These are phyloP conservation scores for Coniochaeta hoffmannii DNA, from an alignment of 2,329 filamentous ascomycete species.

Conservation along the genomic window DNA sequence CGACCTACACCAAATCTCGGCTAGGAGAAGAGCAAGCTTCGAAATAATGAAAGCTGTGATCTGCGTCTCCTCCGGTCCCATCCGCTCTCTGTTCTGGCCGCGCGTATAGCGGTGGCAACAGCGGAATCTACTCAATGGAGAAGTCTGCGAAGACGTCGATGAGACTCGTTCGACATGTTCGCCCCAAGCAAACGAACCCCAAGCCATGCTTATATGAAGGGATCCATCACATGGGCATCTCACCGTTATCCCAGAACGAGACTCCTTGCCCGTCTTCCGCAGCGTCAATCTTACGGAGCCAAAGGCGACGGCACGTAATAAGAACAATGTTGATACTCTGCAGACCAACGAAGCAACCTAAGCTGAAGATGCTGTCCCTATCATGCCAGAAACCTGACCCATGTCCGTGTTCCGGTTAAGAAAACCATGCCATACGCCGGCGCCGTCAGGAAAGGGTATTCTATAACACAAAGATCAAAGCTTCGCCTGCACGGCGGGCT, in stretches of 20 bases:
- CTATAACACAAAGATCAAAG: conserved; percentile 10
- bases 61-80: neutral
- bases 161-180: neutral
- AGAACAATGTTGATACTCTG: no score
- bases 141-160: neutral
- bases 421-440: neutral
- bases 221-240: conserved; percentile 7
- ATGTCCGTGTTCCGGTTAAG: neutral
- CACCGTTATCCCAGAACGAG: conserved; percentile 4
- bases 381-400: neutral
- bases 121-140: no score
- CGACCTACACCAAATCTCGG: neutral
- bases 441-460: neutral
- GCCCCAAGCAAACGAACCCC: neutral
- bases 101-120: no score
- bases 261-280: neutral
- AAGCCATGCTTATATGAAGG: conserved; percentile 5
- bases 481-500: conserved; percentile 22
- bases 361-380: neutral
- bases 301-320: conserved; percentile 14
- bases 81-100: neutral
- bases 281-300: conserved; percentile 9
- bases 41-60: neutral
- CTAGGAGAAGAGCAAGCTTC: neutral
- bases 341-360: neutral